Conservation (phyloP, 2,329 filamentous ascomycete genomes). For the Periglandula ipomoeae region DNA sequence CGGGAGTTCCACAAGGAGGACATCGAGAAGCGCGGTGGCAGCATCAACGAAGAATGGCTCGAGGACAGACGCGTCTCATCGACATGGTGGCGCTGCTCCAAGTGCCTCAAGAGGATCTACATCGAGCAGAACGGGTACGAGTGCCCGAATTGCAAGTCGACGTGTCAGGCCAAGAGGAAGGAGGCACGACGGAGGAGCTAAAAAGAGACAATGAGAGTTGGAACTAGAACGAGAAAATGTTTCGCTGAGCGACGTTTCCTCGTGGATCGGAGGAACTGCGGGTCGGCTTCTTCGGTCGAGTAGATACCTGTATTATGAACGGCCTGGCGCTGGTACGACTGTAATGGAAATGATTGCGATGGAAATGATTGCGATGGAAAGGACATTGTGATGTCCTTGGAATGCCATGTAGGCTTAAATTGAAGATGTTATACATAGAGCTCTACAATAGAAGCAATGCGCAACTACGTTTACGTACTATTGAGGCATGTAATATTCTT, state of each 20-base stretch:
- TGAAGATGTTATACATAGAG: too few relatives aligned
- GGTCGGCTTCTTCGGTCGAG: background rate
- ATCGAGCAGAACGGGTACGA: slow-evolving; percentile 31
- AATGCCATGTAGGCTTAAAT: too few relatives aligned
- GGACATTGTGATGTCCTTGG: too few relatives aligned
- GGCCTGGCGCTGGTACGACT: background rate
- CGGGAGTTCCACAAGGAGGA: slow-evolving; percentile 48
- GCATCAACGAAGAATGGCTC: slow-evolving; percentile 28
- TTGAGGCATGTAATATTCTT: too few relatives aligned
- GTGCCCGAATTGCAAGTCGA: slow-evolving; percentile 37
- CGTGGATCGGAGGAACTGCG: too few relatives aligned
- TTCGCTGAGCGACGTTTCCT: too few relatives aligned
- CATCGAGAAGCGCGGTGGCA: slow-evolving; percentile 35
- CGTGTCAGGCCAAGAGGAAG: slow-evolving; percentile 36
- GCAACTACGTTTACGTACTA: too few relatives aligned
- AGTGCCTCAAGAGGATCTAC: slow-evolving; percentile 38
- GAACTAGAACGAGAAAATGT: too few relatives aligned
- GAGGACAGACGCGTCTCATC: slow-evolving; percentile 27
- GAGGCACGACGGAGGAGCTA: slow-evolving; percentile 21
- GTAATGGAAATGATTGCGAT: background rate
- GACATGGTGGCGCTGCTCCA: slow-evolving; percentile 46
- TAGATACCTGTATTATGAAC: background rate
- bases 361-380: too few relatives aligned
- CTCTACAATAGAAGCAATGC: too few relatives aligned
- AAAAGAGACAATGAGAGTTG: background rate